These are phyloP conservation scores for Agroathelia rolfsii DNA, from an alignment of 1,284 basidiomycete genomes.

Conservation along the genomic window DNA sequence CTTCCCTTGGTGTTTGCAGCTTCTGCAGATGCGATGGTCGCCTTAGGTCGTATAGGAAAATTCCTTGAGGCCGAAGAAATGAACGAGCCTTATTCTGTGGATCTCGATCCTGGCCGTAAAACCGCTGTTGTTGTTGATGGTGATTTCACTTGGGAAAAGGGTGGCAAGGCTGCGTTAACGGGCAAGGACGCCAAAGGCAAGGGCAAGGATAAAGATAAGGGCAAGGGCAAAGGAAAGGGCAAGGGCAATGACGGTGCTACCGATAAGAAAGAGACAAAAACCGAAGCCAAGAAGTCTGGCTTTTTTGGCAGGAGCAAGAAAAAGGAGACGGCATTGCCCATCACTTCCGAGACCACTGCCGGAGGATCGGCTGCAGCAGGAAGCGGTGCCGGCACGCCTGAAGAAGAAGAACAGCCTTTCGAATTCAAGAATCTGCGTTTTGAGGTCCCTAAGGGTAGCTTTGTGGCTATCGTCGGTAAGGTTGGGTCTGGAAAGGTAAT, in stretches of 20 bases:
- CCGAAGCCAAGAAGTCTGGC: constrained; percentile 11
- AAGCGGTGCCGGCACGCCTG: constrained; percentile 5
- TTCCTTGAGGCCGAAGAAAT: constrained; percentile 46
- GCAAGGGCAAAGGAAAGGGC: constrained; percentile 2
- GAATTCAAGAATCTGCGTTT: constrained; percentile 28
- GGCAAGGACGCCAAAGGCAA: constrained; percentile 8
- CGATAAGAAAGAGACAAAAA: constrained; percentile 11
- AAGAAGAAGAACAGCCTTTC: constrained; percentile 22
- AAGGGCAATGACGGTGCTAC: constrained; percentile 13
- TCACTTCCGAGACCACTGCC: background rate
- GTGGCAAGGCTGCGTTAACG: constrained; percentile 15
- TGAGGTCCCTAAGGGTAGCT: constrained; percentile 25
- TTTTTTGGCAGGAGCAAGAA: too few relatives aligned
- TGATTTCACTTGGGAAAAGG: constrained; percentile 47
- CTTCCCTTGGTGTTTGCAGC: constrained; percentile 28
- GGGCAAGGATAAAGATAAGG: constrained; percentile 2
- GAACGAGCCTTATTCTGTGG: constrained; percentile 30
- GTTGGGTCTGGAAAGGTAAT: constrained; percentile 31
- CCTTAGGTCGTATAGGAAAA: constrained; percentile 35
- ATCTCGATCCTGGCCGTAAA: constrained; percentile 22
- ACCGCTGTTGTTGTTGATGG: constrained; percentile 38
- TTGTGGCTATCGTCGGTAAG: constrained; percentile 35
- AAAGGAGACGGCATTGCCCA: constrained; percentile 15
- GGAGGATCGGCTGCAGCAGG: constrained; percentile 10
- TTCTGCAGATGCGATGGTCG: constrained; percentile 39